Conservation (phyloP, 169 alveolate species). For the Plasmodium adleri region DNA sequence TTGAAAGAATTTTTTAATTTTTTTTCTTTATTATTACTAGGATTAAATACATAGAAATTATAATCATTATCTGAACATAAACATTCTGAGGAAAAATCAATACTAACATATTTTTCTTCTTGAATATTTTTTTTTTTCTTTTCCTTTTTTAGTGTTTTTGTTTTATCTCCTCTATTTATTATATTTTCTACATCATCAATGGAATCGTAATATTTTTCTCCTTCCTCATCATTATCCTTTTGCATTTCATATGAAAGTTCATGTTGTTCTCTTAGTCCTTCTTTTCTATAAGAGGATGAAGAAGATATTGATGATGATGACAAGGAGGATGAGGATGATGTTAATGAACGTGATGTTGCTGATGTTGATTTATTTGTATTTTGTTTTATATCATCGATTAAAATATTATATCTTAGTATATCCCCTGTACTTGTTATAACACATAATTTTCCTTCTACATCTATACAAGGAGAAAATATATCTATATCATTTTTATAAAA, state of each 20-base stretch:
- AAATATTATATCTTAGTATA: constrained; percentile 43
- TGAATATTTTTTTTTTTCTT: constrained; percentile 16
- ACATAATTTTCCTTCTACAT: constrained; percentile 59
- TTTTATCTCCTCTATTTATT: no score
- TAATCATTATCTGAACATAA: constrained; percentile 68
- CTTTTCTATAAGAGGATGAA: no score
- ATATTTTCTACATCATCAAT: constrained; percentile 5
- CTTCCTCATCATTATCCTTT: constrained; percentile 25
- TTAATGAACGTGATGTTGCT: not conserved
- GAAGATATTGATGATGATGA: no score
- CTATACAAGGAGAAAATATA: constrained; percentile 74
- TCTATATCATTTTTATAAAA: constrained; percentile 54
- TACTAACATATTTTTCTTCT: constrained; percentile 40
- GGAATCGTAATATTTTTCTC: not conserved
- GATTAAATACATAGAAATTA: constrained; percentile 69
- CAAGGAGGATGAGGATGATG: no score
- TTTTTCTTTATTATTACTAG: constrained; percentile 45
- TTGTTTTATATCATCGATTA: constrained; percentile 14
- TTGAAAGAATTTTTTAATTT: not conserved
- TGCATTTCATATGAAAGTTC: constrained; percentile 24
- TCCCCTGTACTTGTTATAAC: constrained; percentile 62
- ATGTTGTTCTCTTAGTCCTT: no score
- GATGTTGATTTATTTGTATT: constrained; percentile 9
- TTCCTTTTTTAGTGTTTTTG: constrained; percentile 32
- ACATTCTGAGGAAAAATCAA: constrained; percentile 47